These are phyloP conservation scores for Parachaetomium inaequale DNA, from an alignment of 495 filamentous ascomycete species.

Conservation along the genomic window DNA sequence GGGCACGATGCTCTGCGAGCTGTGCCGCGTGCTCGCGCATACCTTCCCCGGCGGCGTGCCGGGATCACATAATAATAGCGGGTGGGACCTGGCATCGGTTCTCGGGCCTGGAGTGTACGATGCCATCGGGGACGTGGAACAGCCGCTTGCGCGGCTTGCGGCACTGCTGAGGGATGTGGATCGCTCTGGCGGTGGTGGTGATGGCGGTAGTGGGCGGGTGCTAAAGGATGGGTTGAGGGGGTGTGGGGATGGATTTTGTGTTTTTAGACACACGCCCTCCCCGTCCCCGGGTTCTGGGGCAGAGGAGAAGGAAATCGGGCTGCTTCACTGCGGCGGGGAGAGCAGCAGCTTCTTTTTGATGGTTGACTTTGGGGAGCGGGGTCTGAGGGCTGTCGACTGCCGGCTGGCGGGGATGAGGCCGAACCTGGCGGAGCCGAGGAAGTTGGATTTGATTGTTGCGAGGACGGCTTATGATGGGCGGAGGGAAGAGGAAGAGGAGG, in stretches of 20 bases:
- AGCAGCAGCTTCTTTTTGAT: conserved; percentile 16
- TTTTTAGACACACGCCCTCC: no score
- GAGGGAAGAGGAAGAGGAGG: not conserved
- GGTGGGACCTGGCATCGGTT: no score
- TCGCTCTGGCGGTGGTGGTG: not conserved
- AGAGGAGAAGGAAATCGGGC: conserved; percentile 14
- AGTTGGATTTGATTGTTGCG: conserved; percentile 17
- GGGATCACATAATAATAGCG: no score
- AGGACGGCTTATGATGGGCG: not conserved
- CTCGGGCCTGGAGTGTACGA: no score
- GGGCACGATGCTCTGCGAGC: conserved; percentile 19
- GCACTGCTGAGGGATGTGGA: not conserved
- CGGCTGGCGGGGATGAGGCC: conserved; percentile 9
- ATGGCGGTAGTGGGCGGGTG: not conserved
- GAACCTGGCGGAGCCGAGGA: conserved; percentile 1
- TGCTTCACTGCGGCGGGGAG: conserved; percentile 11
- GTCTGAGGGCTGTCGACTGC: conserved; percentile 15
- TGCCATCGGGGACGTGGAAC: not conserved
- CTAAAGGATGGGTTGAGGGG: conserved; percentile 3
- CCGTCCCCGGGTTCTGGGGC: not conserved
- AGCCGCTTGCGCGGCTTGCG: not conserved
- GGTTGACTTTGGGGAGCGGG: conserved; percentile 16
- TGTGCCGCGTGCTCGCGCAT: conserved; percentile 17
- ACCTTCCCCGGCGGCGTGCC: no score
- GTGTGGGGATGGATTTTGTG: conserved; percentile 18